phyloP scores from a whole-genome alignment of 257 asterid species.

The Petunia secreta region DNA sequence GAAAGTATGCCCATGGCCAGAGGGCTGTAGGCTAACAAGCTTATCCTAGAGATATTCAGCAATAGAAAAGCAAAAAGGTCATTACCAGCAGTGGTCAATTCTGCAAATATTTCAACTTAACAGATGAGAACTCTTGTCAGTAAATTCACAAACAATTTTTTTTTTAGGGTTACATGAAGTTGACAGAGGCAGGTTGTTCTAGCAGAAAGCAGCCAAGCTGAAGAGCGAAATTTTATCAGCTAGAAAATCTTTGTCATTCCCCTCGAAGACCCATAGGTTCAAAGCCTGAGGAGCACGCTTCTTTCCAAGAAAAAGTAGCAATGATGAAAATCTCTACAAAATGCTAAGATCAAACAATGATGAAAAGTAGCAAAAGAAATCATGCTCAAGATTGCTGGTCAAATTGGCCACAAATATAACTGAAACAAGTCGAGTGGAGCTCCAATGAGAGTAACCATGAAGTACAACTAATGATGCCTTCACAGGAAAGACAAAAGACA shows the following conservation, averaged over 20 bases:
- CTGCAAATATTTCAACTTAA: slow-evolving; percentile 10
- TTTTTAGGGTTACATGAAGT: too few species aligned
- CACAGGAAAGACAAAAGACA: neutral
- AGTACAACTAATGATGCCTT: neutral
- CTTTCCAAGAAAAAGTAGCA: neutral
- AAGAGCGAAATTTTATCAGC: neutral
- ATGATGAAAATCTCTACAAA: neutral
- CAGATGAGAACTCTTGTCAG: neutral
- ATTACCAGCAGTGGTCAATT: neutral
- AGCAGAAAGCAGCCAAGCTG: neutral
- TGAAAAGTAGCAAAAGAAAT: neutral
- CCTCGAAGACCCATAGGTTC: neutral
- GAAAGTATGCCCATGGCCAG: slow-evolving; percentile 95
- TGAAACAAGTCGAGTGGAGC: slow-evolving; percentile 11
- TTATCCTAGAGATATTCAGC: slow-evolving; percentile 32
- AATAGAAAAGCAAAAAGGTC: neutral
- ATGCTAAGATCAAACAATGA: slow-evolving; percentile 9
- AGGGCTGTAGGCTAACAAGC: slow-evolving; percentile 87
- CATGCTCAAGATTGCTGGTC: neutral
- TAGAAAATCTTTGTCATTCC: neutral
- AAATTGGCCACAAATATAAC: neutral
- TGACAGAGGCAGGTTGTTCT: slow-evolving; percentile 1
- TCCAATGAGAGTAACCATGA: neutral
- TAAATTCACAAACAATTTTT: neutral
- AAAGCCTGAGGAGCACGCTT: neutral